Base-by-base conservation (phyloP, 2,329 filamentous ascomycete species). In the Colletotrichum sp. region DNA sequence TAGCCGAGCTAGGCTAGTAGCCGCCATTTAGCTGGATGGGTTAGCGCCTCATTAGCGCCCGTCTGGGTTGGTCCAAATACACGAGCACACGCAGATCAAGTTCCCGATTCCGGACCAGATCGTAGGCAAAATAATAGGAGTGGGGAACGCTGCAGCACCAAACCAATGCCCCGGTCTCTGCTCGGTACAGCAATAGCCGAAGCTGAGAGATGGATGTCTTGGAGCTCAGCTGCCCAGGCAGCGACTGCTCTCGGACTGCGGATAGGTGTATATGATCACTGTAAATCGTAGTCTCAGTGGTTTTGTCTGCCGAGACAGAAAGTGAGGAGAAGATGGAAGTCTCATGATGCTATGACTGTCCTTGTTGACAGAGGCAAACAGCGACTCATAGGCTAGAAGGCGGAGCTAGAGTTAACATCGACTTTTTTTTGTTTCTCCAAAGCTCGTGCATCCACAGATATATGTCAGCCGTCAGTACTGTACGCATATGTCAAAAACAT, bases 301-400 rank as follows among this genome's bases (percentile, higher is more conserved):
- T n/a, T n/a, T 3, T 6, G 18, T 44, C 39, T 44, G 8, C 0
- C 2, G 16, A 44, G 16, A 44, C 0, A 10, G 39, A 0, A n/a
- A n/a, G 18, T n/a, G 39, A n/a, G 16, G 39, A 44, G 39, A 0
- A n/a, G 3, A 9, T 0, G 18, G 9, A n/a, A n/a, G 3, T 44
- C 18, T 44, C 36, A n/a, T 6, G 39, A 44, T n/a, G 0, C 18
- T 1, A n/a, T n/a, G 8, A 2, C 16, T n/a, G 0, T 44, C 18
- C 0, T 2, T n/a, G 39, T 1, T 44, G 5, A 1, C 39, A 18
- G 8, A 44, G 39, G 36, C 15, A 39, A 39, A 39, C 16, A 39
- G 15, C 39, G 2, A 44, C 39, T 44, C 39, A 10, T 1, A 18
- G 1, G 1, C 18, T 44, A 2, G 6, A 2, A 18, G 1, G 5